Evolutionary conservation across 805 yeast species (phyloP).

Genomic region (Vanderwaltozyma tropicalis): DNA sequence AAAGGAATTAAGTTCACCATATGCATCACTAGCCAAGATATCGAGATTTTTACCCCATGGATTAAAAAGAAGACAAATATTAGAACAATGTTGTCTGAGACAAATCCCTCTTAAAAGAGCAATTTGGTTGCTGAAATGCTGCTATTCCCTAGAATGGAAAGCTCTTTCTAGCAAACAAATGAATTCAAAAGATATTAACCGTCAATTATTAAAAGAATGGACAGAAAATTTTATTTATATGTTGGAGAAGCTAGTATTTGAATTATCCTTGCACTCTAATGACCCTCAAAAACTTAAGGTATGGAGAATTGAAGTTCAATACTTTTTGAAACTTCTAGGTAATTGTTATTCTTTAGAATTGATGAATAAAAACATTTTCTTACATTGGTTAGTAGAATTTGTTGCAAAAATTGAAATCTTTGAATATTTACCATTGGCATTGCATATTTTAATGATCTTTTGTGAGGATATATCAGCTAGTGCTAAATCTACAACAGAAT

Average conservation of each 20-base stretch:
- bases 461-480: slow-evolving; percentile 56
- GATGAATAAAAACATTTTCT: slow-evolving; percentile 49
- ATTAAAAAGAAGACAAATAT: slow-evolving; percentile 54
- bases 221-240: slow-evolving; percentile 67
- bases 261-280: slow-evolving; percentile 23
- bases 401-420: slow-evolving; percentile 33
- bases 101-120: slow-evolving; percentile 73
- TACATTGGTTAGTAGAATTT: slow-evolving; percentile 52
- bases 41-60: slow-evolving; percentile 87
- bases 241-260: slow-evolving; percentile 27
- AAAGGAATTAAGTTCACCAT: slow-evolving; percentile 59
- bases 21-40: slow-evolving; percentile 54
- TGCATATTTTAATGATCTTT: slow-evolving; percentile 50
- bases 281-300: slow-evolving; percentile 19
- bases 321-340: slow-evolving; percentile 48
- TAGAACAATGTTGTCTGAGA: slow-evolving; percentile 63
- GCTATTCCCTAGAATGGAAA: slow-evolving; percentile 61
- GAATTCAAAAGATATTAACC: slow-evolving; percentile 7
- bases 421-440: slow-evolving; percentile 36
- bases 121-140: slow-evolving; percentile 83
- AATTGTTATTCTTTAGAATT: slow-evolving; percentile 61
- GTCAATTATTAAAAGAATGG: slow-evolving; percentile 78
- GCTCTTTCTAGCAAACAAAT: slow-evolving; percentile 9
- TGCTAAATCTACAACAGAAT: slow-evolving; percentile 24
- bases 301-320: slow-evolving; percentile 45